Evolutionary conservation across 306 rosid species (phyloP).

Genomic region (Vigna hirtella): DNA sequence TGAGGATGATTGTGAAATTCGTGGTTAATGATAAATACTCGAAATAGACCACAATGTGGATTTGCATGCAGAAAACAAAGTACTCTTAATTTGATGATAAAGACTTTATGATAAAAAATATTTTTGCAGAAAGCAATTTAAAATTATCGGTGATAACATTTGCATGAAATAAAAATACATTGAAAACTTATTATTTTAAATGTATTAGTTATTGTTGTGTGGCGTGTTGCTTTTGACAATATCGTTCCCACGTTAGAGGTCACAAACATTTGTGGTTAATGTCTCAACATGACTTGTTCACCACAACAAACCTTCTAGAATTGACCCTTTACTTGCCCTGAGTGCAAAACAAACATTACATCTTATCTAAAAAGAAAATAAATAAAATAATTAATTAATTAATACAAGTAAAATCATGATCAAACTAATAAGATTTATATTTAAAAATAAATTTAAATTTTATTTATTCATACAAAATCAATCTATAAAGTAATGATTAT

Average conservation of each 20-base stretch:
- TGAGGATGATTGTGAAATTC: neutral
- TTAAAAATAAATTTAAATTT: no score
- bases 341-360: constrained; percentile 16
- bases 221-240: constrained; percentile 18
- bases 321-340: constrained; percentile 10
- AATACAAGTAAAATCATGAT: neutral
- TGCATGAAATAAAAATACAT: no score
- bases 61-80: neutral
- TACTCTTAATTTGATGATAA: neutral
- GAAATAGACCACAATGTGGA: neutral
- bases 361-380: neutral
- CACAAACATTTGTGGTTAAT: constrained; percentile 29
- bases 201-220: constrained; percentile 4
- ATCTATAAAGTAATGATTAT: no score
- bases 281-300: constrained; percentile 37
- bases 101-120: neutral
- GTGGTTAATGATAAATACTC: neutral
- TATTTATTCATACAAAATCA: no score
- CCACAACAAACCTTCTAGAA: constrained; percentile 35
- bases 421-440: no score
- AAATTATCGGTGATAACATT: no score
- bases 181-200: neutral
- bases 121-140: no score
- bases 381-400: neutral
- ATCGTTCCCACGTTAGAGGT: neutral